Conservation (phyloP, 768 basidiomycete species). For the Kwoniella europaea region DNA sequence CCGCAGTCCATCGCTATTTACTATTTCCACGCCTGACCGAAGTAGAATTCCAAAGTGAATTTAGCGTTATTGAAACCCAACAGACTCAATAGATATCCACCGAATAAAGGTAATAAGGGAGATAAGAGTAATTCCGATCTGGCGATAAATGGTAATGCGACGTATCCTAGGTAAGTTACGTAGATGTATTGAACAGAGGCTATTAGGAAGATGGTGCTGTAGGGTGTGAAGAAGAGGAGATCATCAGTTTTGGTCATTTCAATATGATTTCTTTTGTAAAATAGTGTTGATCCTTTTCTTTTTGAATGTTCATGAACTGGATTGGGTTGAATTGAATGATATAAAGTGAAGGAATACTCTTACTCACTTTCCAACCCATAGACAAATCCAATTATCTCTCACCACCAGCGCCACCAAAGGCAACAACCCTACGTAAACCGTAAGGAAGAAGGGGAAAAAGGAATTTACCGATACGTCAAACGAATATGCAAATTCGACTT, state of each 20-base stretch:
- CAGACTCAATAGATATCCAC: constrained; percentile 63
- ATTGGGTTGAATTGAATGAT: too few relatives aligned
- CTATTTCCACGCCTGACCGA: constrained; percentile 61
- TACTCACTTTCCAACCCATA: constrained; percentile 78
- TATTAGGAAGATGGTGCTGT: constrained; percentile 75
- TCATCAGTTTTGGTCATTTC: neutral
- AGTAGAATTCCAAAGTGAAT: constrained; percentile 79
- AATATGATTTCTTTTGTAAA: too few relatives aligned
- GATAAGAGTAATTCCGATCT: constrained; percentile 88
- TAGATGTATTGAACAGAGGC: constrained; percentile 90
- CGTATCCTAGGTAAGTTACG: constrained; percentile 78
- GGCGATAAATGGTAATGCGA: constrained; percentile 88
- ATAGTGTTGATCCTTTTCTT: too few relatives aligned
- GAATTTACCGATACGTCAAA: constrained; percentile 97
- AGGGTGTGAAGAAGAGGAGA: neutral
- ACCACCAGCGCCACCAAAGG: constrained; percentile 82
- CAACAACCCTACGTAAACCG: constrained; percentile 85
- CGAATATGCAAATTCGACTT: constrained; percentile 89
- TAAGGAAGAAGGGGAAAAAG: constrained; percentile 91
- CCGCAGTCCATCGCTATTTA: constrained; percentile 1
- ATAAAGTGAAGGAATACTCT: too few relatives aligned
- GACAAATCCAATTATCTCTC: constrained; percentile 88
- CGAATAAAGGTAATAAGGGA: constrained; percentile 83
- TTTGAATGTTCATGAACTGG: too few relatives aligned
- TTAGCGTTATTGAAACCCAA: constrained; percentile 89